A percentile compares a stretch with the other conserved stretches of the same genome.
These are phyloP conservation scores for Blastobotrys robertii DNA, from an alignment of 805 yeast species.

Conservation along the genomic window DNA sequence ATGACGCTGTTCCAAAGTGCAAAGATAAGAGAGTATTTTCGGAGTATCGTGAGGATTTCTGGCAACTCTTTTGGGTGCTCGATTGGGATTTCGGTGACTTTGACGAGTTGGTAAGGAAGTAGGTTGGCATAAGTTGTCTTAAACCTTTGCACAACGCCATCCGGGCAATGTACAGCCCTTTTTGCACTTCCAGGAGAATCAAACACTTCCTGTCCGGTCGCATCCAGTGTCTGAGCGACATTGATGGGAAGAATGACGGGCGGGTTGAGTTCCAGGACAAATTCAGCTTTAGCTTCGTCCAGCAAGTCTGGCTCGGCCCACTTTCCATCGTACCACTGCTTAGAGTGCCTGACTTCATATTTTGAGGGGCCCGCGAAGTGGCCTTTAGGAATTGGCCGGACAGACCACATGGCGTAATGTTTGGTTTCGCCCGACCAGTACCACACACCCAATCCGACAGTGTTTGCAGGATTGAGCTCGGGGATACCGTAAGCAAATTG, in stretches of 20 bases:
- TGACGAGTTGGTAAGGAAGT: constrained; percentile 20
- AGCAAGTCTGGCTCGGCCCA: constrained; percentile 12
- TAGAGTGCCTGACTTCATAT: constrained; percentile 11
- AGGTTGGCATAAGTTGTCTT: constrained; percentile 19
- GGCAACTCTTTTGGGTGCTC: constrained; percentile 23
- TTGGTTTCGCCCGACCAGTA: constrained; percentile 18
- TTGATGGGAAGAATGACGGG: constrained; percentile 22
- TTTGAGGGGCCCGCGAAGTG: constrained; percentile 9
- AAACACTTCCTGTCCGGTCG: constrained; percentile 8
- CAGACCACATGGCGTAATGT: constrained; percentile 17
- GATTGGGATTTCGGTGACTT: constrained; percentile 21
- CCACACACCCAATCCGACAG: constrained; percentile 26
- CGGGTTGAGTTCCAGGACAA: constrained; percentile 26
- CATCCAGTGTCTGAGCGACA: constrained; percentile 11
- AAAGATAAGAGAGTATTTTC: constrained; percentile 6
- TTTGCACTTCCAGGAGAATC: background rate
- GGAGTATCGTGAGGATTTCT: constrained; percentile 13
- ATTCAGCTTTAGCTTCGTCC: constrained; percentile 23
- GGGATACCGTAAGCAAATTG: constrained; percentile 22
- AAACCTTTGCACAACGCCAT: constrained; percentile 9
- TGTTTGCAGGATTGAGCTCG: constrained; percentile 21
- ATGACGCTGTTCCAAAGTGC: constrained; percentile 6
- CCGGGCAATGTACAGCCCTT: constrained; percentile 5
- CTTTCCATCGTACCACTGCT: constrained; percentile 15
- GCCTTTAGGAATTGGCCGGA: constrained; percentile 14